These are phyloP conservation scores for Cordyceps fumosorosea DNA, from an alignment of 2,329 filamentous ascomycete species.

Conservation along the genomic window DNA sequence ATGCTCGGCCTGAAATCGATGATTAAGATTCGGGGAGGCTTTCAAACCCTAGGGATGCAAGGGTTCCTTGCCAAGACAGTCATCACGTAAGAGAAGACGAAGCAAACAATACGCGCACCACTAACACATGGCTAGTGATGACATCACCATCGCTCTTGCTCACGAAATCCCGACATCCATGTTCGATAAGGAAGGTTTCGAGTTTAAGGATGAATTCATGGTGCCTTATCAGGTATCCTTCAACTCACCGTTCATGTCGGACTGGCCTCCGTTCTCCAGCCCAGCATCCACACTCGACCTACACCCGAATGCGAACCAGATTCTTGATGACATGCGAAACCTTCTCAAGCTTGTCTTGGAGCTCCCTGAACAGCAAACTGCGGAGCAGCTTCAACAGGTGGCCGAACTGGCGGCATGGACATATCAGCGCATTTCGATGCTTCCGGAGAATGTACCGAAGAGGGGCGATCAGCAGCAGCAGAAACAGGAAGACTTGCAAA, in stretches of 20 bases:
- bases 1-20: constrained; percentile 41
- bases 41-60: constrained; percentile 38
- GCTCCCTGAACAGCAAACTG: constrained; percentile 28
- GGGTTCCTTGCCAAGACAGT: constrained; percentile 42
- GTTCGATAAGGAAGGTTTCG: constrained; percentile 34
- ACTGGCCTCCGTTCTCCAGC: constrained; percentile 35
- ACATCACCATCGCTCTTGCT: constrained; percentile 41
- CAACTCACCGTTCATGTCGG: constrained; percentile 41
- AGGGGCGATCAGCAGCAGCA: neutral
- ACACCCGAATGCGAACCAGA: constrained; percentile 39
- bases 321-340: constrained; percentile 46
- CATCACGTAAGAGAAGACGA: constrained; percentile 33
- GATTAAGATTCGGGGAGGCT: constrained; percentile 40
- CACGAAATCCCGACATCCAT: constrained; percentile 39
- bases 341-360: constrained; percentile 37
- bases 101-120: neutral
- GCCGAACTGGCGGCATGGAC: constrained; percentile 33
- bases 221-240: constrained; percentile 37
- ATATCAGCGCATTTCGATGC: constrained; percentile 29
- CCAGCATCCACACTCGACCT: constrained; percentile 36
- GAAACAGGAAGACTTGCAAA: constrained; percentile 10
- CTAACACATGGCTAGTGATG: constrained; percentile 30
- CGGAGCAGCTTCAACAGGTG: constrained; percentile 33
- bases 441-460: constrained; percentile 24
- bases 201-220: constrained; percentile 32